Conservation (phyloP, 345 rosid species). For the Microcos paniculata region DNA sequence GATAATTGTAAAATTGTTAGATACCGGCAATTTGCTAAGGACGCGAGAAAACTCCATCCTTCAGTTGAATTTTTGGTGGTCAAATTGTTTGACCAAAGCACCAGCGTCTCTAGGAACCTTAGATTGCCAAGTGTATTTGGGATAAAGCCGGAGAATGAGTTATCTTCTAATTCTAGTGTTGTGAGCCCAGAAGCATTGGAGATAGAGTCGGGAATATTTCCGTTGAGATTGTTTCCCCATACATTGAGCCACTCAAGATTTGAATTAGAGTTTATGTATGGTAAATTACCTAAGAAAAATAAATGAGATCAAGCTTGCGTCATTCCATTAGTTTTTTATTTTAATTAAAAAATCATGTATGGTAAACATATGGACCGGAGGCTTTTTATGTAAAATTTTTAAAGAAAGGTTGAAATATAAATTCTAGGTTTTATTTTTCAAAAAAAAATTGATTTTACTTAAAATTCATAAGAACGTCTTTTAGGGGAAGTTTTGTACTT, state of each 20-base stretch:
- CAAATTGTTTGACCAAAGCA: neutral
- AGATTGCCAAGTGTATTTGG: slow-evolving; percentile 6
- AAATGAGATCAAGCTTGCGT: neutral
- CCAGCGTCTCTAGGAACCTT: neutral
- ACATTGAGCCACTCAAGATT: neutral
- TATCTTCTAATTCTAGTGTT: rapidly evolving
- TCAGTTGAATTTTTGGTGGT: neutral
- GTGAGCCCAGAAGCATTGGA: neutral
- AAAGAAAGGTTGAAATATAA: no score
- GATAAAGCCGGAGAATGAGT: neutral
- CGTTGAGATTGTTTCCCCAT: neutral
- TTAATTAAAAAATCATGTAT: no score
- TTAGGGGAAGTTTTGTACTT: no score
- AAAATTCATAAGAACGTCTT: no score
- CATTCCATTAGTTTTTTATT: no score
- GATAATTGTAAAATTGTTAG: rapidly evolving
- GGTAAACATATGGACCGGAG: no score
- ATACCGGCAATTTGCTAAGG: neutral
- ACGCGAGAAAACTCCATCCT: neutral
- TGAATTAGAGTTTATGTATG: neutral
- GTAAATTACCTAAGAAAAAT: neutral
- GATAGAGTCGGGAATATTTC: slow-evolving; percentile 10
- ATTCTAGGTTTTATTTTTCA: no score
- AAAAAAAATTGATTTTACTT: no score
- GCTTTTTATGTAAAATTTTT: no score